phyloP scores from a whole-genome alignment of 1,284 basidiomycete species.

The Apiotrichum porosum region DNA sequence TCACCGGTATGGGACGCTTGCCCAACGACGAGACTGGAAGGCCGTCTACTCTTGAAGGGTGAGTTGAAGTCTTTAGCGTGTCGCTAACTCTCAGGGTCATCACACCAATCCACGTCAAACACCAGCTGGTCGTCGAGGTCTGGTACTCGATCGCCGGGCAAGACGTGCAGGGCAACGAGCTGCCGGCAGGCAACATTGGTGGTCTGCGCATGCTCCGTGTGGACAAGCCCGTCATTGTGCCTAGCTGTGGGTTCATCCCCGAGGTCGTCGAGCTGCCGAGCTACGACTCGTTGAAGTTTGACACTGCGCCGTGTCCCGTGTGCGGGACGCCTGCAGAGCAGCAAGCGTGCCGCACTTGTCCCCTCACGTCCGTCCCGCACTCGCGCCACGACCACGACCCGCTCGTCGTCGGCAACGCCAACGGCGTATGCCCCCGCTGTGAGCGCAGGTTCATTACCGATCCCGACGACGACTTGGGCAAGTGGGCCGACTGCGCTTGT shows the following conservation, averaged over 20 bases:
- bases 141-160: conserved; percentile 44
- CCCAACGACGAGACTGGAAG: conserved; percentile 34
- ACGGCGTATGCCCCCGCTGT: conserved; percentile 30
- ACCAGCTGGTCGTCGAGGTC: conserved; percentile 41
- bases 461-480: conserved; percentile 15
- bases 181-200: conserved; percentile 17
- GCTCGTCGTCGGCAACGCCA: conserved; percentile 21
- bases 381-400: conserved; percentile 27
- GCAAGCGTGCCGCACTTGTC: conserved; percentile 22
- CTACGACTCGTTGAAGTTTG: conserved; percentile 14
- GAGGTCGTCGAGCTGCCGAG: conserved; percentile 18
- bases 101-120: conserved; percentile 43
- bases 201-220: conserved; percentile 40
- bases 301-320: conserved; percentile 14
- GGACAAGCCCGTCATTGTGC: conserved; percentile 34
- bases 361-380: conserved; percentile 21
- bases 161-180: conserved; percentile 20
- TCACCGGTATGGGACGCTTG: conserved; percentile 25
- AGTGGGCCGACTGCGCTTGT: conserved; percentile 28
- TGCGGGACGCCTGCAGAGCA: conserved; percentile 15
- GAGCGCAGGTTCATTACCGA: conserved; percentile 19
- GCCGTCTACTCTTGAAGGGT: conserved; percentile 30
- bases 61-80: not conserved
- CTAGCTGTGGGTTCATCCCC: conserved; percentile 25
- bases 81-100: conserved; percentile 16